Evolutionary conservation across 1,284 basidiomycete species (phyloP), one percentile per base, ranked within the genome.

Genomic region (Ustilago nuda): DNA sequence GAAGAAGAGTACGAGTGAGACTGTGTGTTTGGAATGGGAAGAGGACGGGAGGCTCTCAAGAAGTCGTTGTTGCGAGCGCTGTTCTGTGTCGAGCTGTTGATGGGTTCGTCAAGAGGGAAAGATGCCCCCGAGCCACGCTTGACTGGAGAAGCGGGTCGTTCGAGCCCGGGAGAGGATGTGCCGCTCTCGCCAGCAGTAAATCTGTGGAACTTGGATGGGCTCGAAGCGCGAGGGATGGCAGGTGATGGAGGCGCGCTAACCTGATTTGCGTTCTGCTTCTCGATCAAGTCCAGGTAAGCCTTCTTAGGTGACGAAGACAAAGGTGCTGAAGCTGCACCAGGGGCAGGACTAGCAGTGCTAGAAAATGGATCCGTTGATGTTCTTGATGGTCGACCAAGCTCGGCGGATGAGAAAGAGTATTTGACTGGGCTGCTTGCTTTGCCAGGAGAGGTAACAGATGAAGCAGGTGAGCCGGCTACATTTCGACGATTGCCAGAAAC

Each of bases 181-280:
- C 9, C 52, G 61, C 63, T 70, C 6, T 75, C 72, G 17, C 39
- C 54, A 32, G 58, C 61, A 0, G 66, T 27, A 39, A 75, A 66
- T 19, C 54, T 64, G 59, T 70, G 59, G 39, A 75, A 75, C 43
- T 75, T 75, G 67, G 72, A 75, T 4, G 72, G 72, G 57, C 72
- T 75, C n/a, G 72, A 75, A 61, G 72, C 67, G 41, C 72, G 72
- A 48, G 65, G 67, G 37, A 75, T 67, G 48, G 53, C 61, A n/a
- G 73, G 68, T 30, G 73, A 76, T 8, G 65, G 15, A 23, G 73
- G 66, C 17, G 68, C 61, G 61, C 59, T 72, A 37, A 46, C 57
- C 17, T 58, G 52, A 9, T 36, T 36, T 17, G 56, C 55, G 17
- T 66, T 61, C 52, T 72, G 73, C 73, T 66, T 76, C 45, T 68